Evolutionary conservation across 805 yeast genomes (phyloP).

Genomic region (Yamadazyma philogaea): DNA sequence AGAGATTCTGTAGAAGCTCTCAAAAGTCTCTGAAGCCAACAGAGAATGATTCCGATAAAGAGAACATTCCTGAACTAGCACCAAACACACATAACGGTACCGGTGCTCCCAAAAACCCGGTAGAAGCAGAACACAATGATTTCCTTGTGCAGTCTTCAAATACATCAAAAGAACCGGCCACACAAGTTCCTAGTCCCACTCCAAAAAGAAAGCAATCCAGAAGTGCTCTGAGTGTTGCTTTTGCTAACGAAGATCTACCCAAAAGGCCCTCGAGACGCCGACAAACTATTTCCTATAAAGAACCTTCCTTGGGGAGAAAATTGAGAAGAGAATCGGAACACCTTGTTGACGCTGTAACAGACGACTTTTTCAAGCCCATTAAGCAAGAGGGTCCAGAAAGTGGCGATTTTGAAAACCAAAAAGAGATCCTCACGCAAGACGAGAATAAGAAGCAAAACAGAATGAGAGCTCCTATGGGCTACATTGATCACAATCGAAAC

Average conservation of each 20-base stretch:
- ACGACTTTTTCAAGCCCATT: slow-evolving; percentile 20
- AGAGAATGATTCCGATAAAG: background rate
- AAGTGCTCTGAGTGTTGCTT: background rate
- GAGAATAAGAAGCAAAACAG: background rate
- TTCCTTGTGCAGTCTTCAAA: background rate
- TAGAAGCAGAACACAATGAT: too few relatives aligned
- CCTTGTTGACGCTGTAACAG: slow-evolving; percentile 58
- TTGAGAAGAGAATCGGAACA: slow-evolving; percentile 64
- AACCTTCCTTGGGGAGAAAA: slow-evolving; percentile 65
- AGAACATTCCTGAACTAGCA: slow-evolving; percentile 1
- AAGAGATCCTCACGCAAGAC: background rate
- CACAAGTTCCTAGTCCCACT: background rate
- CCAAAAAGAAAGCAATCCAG: background rate
- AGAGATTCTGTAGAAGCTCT: background rate
- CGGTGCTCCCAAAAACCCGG: background rate
- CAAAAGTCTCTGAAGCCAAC: background rate
- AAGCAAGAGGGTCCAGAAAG: slow-evolving; percentile 10
- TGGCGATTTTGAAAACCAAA: background rate
- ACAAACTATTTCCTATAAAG: slow-evolving; percentile 60
- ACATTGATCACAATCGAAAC: slow-evolving; percentile 5
- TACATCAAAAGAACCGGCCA: background rate
- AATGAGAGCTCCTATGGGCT: slow-evolving; percentile 6
- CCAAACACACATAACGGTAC: background rate
- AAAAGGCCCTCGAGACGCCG: slow-evolving; percentile 37
- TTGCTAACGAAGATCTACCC: background rate